These are phyloP conservation scores for Peribolospora kevripleyi DNA, from an alignment of 768 basidiomycete species.

Conservation along the genomic window DNA sequence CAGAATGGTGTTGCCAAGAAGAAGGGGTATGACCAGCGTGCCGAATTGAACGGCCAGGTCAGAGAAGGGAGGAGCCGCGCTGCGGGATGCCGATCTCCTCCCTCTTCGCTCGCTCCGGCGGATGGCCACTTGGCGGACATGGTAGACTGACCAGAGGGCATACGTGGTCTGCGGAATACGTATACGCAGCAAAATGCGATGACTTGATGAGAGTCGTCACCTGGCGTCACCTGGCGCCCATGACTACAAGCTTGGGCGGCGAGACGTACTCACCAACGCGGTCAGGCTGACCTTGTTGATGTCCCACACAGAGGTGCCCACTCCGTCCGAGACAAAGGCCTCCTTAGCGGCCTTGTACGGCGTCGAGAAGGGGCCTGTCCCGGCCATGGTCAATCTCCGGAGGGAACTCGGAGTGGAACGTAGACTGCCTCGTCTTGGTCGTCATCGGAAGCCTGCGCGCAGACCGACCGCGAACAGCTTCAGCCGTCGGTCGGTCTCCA, in stretches of 20 bases:
- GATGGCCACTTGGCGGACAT: conserved; percentile 25
- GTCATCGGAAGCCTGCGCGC: background rate
- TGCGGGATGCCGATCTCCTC: conserved; percentile 16
- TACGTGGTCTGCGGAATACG: conserved; percentile 35
- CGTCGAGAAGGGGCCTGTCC: conserved; percentile 1
- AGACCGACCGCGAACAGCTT: background rate
- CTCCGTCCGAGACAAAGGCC: conserved; percentile 49
- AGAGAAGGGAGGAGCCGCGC: background rate
- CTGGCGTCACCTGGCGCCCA: background rate
- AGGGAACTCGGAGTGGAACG: background rate
- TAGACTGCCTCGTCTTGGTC: too few species aligned
- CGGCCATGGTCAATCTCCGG: background rate
- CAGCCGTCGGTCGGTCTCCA: background rate
- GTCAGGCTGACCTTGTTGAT: conserved; percentile 44
- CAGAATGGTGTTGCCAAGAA: conserved; percentile 55
- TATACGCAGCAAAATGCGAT: background rate
- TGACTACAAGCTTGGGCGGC: background rate
- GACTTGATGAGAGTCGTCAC: background rate
- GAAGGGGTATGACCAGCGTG: conserved; percentile 47
- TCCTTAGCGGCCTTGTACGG: conserved; percentile 57
- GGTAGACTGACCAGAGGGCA: conserved; percentile 37
- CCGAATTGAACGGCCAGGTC: conserved; percentile 29
- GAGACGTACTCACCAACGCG: conserved; percentile 30
- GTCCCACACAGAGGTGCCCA: conserved; percentile 42
- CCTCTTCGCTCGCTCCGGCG: conserved; percentile 1